These are phyloP conservation scores for Scytalidium lignicola DNA, from an alignment of 2,329 filamentous ascomycete species.

Conservation along the genomic window DNA sequence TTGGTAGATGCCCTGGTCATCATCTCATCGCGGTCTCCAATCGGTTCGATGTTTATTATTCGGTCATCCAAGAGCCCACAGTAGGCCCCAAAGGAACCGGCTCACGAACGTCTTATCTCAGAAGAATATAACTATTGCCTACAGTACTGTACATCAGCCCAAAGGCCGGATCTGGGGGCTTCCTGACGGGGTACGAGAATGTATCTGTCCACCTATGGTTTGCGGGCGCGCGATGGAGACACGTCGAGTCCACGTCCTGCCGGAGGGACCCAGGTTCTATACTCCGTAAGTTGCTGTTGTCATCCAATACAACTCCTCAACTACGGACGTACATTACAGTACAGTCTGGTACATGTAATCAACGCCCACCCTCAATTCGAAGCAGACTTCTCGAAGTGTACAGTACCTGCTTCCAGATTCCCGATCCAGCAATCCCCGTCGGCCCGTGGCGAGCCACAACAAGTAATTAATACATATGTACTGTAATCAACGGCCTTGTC, in stretches of 20 bases:
- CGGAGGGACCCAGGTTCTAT: not conserved
- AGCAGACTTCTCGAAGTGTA: not conserved
- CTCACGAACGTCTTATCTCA: not conserved
- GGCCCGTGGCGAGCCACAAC: too few relatives aligned
- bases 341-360: too few relatives aligned
- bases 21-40: not conserved
- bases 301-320: too few relatives aligned
- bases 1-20: not conserved
- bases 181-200: too few relatives aligned
- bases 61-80: not conserved
- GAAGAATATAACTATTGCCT: not conserved
- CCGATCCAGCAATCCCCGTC: not conserved
- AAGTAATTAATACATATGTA: too few relatives aligned
- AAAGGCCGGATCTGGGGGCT: not conserved
- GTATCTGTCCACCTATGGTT: not conserved
- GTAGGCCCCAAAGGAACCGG: not conserved
- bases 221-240: not conserved
- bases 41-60: not conserved
- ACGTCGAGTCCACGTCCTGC: not conserved
- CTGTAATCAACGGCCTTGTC: too few relatives aligned
- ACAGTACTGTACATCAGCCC: not conserved
- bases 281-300: too few relatives aligned
- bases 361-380: not conserved
- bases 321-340: too few relatives aligned
- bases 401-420: not conserved